phyloP scores from a whole-genome alignment of 2,329 filamentous ascomycete species.

The Xylaria sp. region DNA sequence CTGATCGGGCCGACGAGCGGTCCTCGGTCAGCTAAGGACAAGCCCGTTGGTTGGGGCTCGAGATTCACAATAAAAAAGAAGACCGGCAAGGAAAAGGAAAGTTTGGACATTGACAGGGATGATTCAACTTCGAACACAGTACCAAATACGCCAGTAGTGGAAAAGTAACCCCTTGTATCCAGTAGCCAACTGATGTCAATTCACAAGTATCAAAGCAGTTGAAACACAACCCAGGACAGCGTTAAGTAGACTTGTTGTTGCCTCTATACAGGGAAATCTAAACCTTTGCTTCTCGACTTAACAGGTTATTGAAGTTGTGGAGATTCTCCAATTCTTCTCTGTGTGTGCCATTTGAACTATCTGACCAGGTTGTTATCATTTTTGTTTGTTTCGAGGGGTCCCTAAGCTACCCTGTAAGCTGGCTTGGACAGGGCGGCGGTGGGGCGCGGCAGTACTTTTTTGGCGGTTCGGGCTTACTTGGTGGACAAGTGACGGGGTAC shows the following conservation, averaged over 20 bases:
- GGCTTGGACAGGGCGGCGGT: slow-evolving; percentile 39
- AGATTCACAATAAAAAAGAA: slow-evolving; percentile 71
- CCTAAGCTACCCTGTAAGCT: slow-evolving; percentile 9
- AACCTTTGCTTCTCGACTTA: background rate
- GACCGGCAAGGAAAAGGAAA: slow-evolving; percentile 65
- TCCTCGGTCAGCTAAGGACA: slow-evolving; percentile 52
- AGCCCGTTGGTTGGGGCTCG: slow-evolving; percentile 61
- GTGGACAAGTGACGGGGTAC: slow-evolving; percentile 24
- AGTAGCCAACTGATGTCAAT: slow-evolving; percentile 12
- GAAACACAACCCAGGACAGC: background rate
- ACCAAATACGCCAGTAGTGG: slow-evolving; percentile 35
- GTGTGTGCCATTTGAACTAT: background rate
- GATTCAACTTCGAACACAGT: slow-evolving; percentile 43
- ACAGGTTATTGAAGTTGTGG: background rate
- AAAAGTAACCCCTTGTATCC: slow-evolving; percentile 35
- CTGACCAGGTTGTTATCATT: background rate
- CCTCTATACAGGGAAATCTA: background rate
- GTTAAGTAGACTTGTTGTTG: background rate
- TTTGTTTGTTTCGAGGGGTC: background rate
- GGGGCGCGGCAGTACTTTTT: slow-evolving; percentile 42
- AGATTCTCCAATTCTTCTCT: background rate
- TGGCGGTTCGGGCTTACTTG: slow-evolving; percentile 26
- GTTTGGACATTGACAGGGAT: slow-evolving; percentile 62
- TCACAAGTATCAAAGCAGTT: slow-evolving; percentile 1
- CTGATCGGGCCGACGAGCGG: slow-evolving; percentile 65